Evolutionary conservation across 768 basidiomycete species (phyloP).

Genomic region (Exidia glandulosa): DNA sequence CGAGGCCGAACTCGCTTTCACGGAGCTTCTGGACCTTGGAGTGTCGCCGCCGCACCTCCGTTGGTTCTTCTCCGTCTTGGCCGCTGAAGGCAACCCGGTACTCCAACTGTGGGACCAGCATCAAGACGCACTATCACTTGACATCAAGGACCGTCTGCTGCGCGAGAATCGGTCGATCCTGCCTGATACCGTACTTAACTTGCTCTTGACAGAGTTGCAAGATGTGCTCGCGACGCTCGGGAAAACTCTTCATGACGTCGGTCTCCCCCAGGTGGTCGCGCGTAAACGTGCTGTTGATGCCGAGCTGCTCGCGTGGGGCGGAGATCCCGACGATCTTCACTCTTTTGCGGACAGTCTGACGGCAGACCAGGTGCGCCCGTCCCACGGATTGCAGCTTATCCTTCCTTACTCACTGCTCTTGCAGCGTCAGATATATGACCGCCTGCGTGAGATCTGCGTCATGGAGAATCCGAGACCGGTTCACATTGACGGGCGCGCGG

Average conservation of each 20-base stretch:
- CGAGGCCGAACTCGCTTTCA: conserved; percentile 20
- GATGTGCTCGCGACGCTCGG: conserved; percentile 12
- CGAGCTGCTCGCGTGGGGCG: conserved; percentile 17
- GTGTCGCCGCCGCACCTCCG: conserved; percentile 27
- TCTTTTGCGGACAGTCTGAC: neutral
- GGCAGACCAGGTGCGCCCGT: neutral
- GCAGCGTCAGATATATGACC: neutral
- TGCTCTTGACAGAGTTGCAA: neutral
- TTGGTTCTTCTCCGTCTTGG: conserved; percentile 29
- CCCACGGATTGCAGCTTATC: neutral
- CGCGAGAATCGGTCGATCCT: conserved; percentile 5
- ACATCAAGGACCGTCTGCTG: conserved; percentile 12
- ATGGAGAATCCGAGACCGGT: conserved; percentile 5
- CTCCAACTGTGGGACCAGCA: conserved; percentile 19
- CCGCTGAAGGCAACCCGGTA: conserved; percentile 15
- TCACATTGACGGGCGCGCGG: conserved; percentile 31
- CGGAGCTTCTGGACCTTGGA: conserved; percentile 22
- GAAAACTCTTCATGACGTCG: conserved; percentile 17
- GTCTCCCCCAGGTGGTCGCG: conserved; percentile 17
- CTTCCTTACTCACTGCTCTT: neutral
- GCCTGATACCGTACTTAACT: conserved; percentile 7
- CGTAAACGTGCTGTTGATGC: conserved; percentile 16
- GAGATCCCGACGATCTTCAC: neutral
- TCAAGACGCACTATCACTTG: conserved; percentile 12
- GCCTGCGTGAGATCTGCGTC: neutral